These are phyloP conservation scores for Talaromyces verruculosus DNA, from an alignment of 2,329 filamentous ascomycete genomes.

Conservation along the genomic window DNA sequence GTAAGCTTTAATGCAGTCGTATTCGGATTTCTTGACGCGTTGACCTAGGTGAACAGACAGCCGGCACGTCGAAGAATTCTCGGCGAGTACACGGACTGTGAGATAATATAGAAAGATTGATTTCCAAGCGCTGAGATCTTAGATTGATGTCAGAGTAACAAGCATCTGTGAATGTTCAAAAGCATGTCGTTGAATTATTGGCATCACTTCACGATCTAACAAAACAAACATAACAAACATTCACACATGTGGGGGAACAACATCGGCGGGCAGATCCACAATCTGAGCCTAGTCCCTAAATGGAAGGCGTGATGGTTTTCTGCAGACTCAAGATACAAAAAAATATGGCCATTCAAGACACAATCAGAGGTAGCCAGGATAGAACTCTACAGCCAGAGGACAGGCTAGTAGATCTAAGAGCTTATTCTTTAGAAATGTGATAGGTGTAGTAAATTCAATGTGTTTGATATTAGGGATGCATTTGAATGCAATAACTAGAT, in stretches of 20 bases:
- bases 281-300: slow-evolving; percentile 2
- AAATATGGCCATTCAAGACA: background rate
- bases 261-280: background rate
- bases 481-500: background rate
- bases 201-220: background rate
- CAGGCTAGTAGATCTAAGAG: background rate
- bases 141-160: background rate
- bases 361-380: background rate
- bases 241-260: slow-evolving; percentile 2
- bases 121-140: too few relatives aligned
- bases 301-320: background rate
- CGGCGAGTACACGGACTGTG: too few relatives aligned
- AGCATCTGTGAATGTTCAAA: background rate
- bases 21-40: background rate
- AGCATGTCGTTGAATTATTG: background rate
- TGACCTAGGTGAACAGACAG: background rate
- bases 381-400: background rate
- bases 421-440: background rate
- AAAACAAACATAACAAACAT: slow-evolving; percentile 9
- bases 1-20: background rate
- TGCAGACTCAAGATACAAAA: background rate
- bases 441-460: background rate
- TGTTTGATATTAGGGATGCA: background rate
- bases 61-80: background rate
- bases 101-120: too few relatives aligned